These are phyloP conservation scores for Sporodiniella umbellata DNA, from an alignment of 371 early-diverging fungal species.

Conservation along the genomic window DNA sequence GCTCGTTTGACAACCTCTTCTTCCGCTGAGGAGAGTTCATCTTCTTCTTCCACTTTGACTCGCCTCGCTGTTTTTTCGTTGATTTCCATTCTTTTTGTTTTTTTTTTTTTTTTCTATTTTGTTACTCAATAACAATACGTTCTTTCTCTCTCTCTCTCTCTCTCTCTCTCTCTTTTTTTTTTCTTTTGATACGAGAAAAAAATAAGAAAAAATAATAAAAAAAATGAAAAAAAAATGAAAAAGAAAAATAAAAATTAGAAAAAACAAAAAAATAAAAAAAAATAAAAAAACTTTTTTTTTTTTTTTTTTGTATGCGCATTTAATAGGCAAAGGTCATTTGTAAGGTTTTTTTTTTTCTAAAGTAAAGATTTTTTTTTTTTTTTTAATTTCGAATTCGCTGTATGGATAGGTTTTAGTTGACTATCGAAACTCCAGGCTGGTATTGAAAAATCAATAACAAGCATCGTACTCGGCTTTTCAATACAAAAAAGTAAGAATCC, in stretches of 20 bases:
- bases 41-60: neutral
- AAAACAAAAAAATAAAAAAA: neutral
- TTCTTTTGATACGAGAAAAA: neutral
- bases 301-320: neutral
- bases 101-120: too few species aligned
- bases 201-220: neutral
- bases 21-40: neutral
- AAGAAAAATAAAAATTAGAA: neutral
- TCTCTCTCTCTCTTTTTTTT: too few species aligned
- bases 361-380: neutral
- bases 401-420: neutral
- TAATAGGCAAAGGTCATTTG: constrained; percentile 3
- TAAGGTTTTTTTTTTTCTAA: neutral
- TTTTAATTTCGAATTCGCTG: neutral
- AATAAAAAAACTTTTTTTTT: neutral
- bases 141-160: too few species aligned
- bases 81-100: too few species aligned
- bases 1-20: neutral
- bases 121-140: neutral
- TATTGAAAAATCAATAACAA: too few species aligned
- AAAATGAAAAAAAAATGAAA: neutral
- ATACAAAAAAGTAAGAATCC: too few species aligned
- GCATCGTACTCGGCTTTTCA: too few species aligned
- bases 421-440: too few species aligned
- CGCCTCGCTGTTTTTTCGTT: neutral